phyloP scores from a whole-genome alignment of 1,139 yeast genomes.

The Pneumocystis murina region DNA sequence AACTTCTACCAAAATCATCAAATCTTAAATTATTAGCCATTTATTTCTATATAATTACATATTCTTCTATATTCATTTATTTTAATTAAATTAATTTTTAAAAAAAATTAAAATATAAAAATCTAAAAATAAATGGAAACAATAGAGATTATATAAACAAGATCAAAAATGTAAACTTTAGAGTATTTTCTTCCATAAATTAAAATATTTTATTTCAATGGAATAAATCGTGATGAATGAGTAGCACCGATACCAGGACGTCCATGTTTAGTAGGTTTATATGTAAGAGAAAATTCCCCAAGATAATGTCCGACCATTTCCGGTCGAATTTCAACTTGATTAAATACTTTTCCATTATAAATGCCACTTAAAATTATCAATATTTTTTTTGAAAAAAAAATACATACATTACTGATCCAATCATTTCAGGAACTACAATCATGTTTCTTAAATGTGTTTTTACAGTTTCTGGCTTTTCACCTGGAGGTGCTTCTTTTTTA shows the following conservation, averaged over 20 bases:
- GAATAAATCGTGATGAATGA: constrained; percentile 73
- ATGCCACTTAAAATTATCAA: constrained; percentile 38
- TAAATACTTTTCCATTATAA: constrained; percentile 99
- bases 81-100: no score
- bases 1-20: no score
- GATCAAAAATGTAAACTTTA: no score
- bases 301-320: constrained; percentile 99
- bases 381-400: neutral
- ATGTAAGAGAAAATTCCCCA: constrained; percentile 99
- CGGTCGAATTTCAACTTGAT: constrained; percentile 96
- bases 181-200: no score
- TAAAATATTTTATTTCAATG: constrained; percentile 31
- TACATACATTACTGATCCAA: constrained; percentile 67
- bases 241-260: constrained; percentile 80
- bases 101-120: no score
- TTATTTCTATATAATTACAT: no score
- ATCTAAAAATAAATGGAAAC: no score
- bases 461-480: constrained; percentile 95
- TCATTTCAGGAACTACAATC: constrained; percentile 99
- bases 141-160: no score
- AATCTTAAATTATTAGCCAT: no score
- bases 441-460: constrained; percentile 99
- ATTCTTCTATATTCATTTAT: no score
- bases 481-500: constrained; percentile 78
- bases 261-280: constrained; percentile 99